Evolutionary conservation across 2,329 filamentous ascomycete genomes (phyloP), one percentile per base, ranked within the genome.

Genomic region (Gliomastix tumulicola): DNA sequence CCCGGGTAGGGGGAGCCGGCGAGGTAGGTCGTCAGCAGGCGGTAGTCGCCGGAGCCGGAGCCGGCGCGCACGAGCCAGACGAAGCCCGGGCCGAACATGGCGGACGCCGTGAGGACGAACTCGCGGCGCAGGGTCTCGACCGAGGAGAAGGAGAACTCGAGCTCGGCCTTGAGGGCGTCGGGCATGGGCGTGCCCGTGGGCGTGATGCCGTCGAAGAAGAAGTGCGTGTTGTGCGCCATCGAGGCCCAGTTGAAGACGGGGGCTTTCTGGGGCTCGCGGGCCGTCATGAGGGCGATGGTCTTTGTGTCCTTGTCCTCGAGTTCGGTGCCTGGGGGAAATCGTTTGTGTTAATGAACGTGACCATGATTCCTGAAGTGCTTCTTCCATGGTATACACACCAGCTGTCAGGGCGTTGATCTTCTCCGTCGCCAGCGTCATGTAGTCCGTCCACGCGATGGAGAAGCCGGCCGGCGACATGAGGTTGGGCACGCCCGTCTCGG

Each of bases 21-120:
- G 42, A 89, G 78, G 69, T 97, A 98, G 39, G 92, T 98, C 49
- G 79, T 74, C 40, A 98, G 72, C 53, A 98, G 75, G 51, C 81
- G 79, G 65, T 70, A 71, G 49, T 68, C 69, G 55, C 48, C 50
- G 41, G 59, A 54, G 55, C 48, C 50, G 41, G 59, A 54, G 37
- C 53, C 60, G 48, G 51, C 56, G 62, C 78, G 77, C 53, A 96
- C 85, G 43, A 98, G 81, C 92, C 92, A 98, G 56, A 97, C 84
- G 65, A 94, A 97, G 46, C 92, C 92, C 1, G 90, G 89, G 37
- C 90, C 92, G 66, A 98, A 97, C 88, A 97, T 96, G 65, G 80
- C 76, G 47, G 78, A 72, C 40, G 90, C 90, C 28, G 84, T 94
- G 45, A 81, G 69, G 53, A 92, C 62, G 62, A 98, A 80, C 57